Percentiles rank a stretch among this genome's conserved stretches.
phyloP scores from a whole-genome alignment of 805 yeast genomes.

The Yamadazyma akitaensis region DNA sequence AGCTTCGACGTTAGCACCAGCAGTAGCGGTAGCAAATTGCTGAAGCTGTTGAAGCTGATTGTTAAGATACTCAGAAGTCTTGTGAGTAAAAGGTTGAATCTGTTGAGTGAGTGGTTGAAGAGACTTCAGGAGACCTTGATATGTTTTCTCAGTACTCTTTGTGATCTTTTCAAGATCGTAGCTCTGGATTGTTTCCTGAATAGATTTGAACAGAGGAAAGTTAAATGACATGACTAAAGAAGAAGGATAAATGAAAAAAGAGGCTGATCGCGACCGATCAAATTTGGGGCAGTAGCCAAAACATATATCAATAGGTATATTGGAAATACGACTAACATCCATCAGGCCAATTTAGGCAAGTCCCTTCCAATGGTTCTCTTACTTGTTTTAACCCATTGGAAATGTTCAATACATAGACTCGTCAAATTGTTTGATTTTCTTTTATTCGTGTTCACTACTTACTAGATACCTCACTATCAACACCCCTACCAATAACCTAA shows the following conservation, averaged over 20 bases:
- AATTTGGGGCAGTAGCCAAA: background rate
- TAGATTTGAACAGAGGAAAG: conserved; percentile 14
- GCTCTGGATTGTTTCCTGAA: conserved; percentile 41
- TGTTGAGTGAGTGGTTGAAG: conserved; percentile 36
- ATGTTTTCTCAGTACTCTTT: conserved; percentile 39
- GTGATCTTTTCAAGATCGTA: conserved; percentile 37
- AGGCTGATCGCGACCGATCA: background rate
- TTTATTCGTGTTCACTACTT: background rate
- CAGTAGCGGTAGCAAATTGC: conserved; percentile 34
- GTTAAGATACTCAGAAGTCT: conserved; percentile 58
- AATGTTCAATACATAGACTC: no score
- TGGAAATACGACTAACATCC: no score
- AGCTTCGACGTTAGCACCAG: conserved; percentile 49
- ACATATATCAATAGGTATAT: no score
- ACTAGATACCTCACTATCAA: background rate
- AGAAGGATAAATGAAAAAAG: background rate
- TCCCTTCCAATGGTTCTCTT: background rate
- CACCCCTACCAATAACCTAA: background rate
- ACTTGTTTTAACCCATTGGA: no score
- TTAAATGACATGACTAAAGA: conserved; percentile 11
- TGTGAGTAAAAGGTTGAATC: conserved; percentile 52
- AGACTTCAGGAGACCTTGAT: conserved; percentile 42
- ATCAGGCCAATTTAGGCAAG: background rate
- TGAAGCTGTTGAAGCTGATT: conserved; percentile 57
- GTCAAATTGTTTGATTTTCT: background rate